Conservation (phyloP, 1,139 yeast genomes). For the Yamadazyma triangularis region DNA sequence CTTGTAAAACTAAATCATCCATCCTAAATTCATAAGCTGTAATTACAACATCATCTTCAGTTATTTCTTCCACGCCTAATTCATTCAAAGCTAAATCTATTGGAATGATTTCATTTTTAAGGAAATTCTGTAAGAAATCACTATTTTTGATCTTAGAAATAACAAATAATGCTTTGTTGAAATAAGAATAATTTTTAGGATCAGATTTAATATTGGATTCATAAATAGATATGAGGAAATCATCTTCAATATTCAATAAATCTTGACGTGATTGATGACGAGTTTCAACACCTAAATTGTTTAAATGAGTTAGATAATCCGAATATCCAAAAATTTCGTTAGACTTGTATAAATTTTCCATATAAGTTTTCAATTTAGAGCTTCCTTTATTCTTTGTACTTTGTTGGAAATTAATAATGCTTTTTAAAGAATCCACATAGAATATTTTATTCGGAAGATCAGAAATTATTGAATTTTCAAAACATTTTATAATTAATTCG, state of each 20-base stretch:
- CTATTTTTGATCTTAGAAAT: slow-evolving; percentile 48
- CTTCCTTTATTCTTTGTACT: slow-evolving; percentile 9
- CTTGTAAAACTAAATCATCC: slow-evolving; percentile 53
- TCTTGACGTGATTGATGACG: slow-evolving; percentile 3
- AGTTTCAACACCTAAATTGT: slow-evolving; percentile 38
- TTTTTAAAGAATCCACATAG: slow-evolving; percentile 62
- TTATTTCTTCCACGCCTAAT: slow-evolving; percentile 57
- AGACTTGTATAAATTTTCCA: slow-evolving; percentile 29
- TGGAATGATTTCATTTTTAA: slow-evolving; percentile 53
- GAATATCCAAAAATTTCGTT: slow-evolving; percentile 58
- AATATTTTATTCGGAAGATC: slow-evolving; percentile 54
- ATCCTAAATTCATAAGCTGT: slow-evolving; percentile 65
- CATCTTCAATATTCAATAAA: slow-evolving; percentile 30
- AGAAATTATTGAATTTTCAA: slow-evolving; percentile 46
- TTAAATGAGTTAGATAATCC: slow-evolving; percentile 56
- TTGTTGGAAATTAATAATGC: slow-evolving; percentile 13
- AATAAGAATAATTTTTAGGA: slow-evolving; percentile 31
- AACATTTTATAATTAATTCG: slow-evolving; percentile 56
- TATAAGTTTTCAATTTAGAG: slow-evolving; percentile 37
- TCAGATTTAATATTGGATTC: slow-evolving; percentile 31
- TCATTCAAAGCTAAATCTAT: slow-evolving; percentile 55
- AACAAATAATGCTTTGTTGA: slow-evolving; percentile 31
- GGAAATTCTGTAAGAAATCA: slow-evolving; percentile 32
- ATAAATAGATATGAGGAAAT: slow-evolving; percentile 44
- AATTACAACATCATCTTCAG: slow-evolving; percentile 71